Percentiles rank a stretch among this genome's conserved stretches.
These are phyloP conservation scores for Sicyos edulis DNA, from an alignment of 306 rosid genomes.

Conservation along the genomic window DNA sequence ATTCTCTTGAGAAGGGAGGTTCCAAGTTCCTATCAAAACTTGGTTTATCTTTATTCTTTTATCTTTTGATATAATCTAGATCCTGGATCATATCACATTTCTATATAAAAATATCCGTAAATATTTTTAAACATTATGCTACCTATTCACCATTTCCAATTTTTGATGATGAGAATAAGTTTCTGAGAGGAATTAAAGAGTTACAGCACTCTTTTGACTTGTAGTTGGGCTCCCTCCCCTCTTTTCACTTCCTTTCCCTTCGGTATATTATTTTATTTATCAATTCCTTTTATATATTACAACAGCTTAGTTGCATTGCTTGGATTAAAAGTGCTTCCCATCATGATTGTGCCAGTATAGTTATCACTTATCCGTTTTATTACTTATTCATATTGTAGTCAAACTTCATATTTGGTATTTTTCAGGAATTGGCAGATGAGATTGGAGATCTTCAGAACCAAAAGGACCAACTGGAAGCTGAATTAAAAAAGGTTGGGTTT, in stretches of 20 bases:
- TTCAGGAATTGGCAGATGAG: conserved; percentile 66
- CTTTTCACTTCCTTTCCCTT: background rate
- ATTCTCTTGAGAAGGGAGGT: too few relatives aligned
- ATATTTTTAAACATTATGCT: background rate
- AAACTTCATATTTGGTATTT: conserved; percentile 25
- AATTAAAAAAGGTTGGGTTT: conserved; percentile 53
- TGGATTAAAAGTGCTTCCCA: background rate
- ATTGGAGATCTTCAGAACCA: conserved; percentile 65
- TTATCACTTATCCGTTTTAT: conserved; percentile 18
- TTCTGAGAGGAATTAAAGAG: background rate
- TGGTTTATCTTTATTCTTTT: too few relatives aligned
- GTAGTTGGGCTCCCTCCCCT: background rate
- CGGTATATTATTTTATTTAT: background rate
- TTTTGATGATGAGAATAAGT: conserved; percentile 9
- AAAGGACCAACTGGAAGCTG: conserved; percentile 65
- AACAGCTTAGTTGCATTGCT: background rate
- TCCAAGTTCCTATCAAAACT: too few relatives aligned
- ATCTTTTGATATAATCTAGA: too few relatives aligned
- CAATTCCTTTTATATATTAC: too few relatives aligned
- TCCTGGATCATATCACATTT: too few relatives aligned
- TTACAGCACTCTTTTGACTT: background rate
- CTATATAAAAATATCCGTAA: background rate
- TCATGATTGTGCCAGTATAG: background rate
- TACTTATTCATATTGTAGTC: conserved; percentile 4
- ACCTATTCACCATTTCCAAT: background rate